Percentiles rank a stretch among this genome's conserved stretches.
phyloP scores from a whole-genome alignment of 352 stramenopile genomes.

The Phytopythium delawarense region DNA sequence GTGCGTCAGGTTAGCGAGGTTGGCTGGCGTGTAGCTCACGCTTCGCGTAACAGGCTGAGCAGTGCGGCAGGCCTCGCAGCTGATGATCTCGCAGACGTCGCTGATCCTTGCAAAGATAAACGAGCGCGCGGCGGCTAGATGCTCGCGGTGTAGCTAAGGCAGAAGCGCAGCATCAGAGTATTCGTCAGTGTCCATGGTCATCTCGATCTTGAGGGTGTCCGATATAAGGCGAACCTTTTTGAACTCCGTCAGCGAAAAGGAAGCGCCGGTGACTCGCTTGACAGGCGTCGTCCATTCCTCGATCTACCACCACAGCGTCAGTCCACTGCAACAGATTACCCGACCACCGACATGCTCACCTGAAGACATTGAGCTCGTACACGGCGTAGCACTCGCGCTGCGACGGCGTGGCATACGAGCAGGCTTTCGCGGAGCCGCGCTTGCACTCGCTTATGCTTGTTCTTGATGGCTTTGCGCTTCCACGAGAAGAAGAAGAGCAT shows the following conservation, averaged over 20 bases:
- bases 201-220: background rate
- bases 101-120: conserved; percentile 16
- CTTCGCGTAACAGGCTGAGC: background rate
- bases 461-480: conserved; percentile 49
- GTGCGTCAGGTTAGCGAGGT: conserved; percentile 17
- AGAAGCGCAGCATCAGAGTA: background rate
- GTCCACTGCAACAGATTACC: background rate
- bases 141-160: conserved; percentile 15
- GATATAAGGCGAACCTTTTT: background rate
- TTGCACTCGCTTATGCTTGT: conserved; percentile 32
- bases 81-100: conserved; percentile 19
- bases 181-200: background rate
- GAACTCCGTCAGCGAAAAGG: conserved; percentile 8
- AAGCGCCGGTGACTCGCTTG: background rate
- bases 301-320: conserved; percentile 9
- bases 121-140: conserved; percentile 9
- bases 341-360: conserved; percentile 9
- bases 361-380: conserved; percentile 22
- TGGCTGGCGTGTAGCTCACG: conserved; percentile 12
- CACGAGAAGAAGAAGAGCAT: conserved; percentile 77
- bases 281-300: conserved; percentile 2
- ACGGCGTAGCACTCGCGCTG: conserved; percentile 24
- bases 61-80: conserved; percentile 13
- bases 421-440: conserved; percentile 37
- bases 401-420: conserved; percentile 45